A percentile compares a stretch with the other conserved stretches of the same genome.
Conservation (phyloP, 2,329 filamentous ascomycete genomes). For the Neonectria sp. region DNA sequence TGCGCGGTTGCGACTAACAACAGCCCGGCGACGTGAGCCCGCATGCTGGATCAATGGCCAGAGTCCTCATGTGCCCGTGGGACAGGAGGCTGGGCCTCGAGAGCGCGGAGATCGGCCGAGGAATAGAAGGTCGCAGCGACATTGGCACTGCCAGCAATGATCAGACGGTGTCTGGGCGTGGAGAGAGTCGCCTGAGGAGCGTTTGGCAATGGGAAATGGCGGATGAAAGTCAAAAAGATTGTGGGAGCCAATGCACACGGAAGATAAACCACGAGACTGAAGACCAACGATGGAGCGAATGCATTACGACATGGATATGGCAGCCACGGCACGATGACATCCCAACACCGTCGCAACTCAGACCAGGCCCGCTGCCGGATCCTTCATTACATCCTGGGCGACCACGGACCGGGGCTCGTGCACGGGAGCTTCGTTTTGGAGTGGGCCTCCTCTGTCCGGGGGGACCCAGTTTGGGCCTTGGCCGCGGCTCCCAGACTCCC, state of each 20-base stretch:
- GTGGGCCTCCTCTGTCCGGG: constrained; percentile 15
- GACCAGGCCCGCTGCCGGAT: neutral
- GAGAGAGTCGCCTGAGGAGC: constrained; percentile 4
- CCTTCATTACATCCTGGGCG: neutral
- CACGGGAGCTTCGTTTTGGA: constrained; percentile 17
- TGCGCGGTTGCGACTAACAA: constrained; percentile 36
- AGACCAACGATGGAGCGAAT: constrained; percentile 6
- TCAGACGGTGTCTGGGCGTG: constrained; percentile 17
- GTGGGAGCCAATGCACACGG: constrained; percentile 2
- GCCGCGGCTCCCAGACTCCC: neutral
- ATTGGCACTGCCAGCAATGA: constrained; percentile 5
- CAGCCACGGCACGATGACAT: neutral
- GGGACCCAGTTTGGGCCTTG: constrained; percentile 7
- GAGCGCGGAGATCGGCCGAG: neutral
- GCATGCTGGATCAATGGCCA: constrained; percentile 36
- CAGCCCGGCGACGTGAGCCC: constrained; percentile 35
- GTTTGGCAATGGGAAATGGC: constrained; percentile 14
- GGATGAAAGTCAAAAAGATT: constrained; percentile 11
- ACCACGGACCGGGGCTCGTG: constrained; percentile 11
- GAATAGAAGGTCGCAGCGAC: neutral
- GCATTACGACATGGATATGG: constrained; percentile 5
- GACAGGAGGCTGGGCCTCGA: constrained; percentile 6
- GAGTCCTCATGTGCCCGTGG: constrained; percentile 13
- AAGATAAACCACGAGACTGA: constrained; percentile 16
- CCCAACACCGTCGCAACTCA: neutral